phyloP scores from a whole-genome alignment of 106 monocot species.

The Vanilla planifolia region DNA sequence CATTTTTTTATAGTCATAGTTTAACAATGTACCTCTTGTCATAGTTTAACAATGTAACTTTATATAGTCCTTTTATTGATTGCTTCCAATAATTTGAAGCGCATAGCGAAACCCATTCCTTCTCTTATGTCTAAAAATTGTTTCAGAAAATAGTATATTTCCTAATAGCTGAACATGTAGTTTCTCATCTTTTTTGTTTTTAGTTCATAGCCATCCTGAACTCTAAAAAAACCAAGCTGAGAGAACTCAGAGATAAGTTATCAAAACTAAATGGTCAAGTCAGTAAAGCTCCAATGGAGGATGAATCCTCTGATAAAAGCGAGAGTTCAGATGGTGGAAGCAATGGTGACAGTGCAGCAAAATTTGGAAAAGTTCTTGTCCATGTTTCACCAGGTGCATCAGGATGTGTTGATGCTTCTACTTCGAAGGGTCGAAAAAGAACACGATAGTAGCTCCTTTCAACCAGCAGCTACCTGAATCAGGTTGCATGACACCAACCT shows the following conservation, averaged over 20 bases:
- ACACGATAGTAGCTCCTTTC: conserved; percentile 10
- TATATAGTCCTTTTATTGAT: too few relatives aligned
- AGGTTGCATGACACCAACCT: too few relatives aligned
- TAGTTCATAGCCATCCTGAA: conserved; percentile 77
- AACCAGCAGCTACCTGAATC: too few relatives aligned
- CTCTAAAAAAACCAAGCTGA: conserved; percentile 85
- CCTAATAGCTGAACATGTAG: background rate
- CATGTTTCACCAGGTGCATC: conserved; percentile 26
- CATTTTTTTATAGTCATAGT: too few relatives aligned
- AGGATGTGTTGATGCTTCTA: conserved; percentile 18
- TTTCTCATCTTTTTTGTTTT: background rate
- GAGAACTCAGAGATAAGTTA: conserved; percentile 61
- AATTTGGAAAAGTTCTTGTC: conserved; percentile 9
- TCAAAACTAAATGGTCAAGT: conserved; percentile 33
- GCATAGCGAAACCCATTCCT: too few relatives aligned
- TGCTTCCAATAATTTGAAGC: too few relatives aligned
- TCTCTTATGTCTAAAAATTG: too few relatives aligned
- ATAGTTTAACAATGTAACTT: too few relatives aligned
- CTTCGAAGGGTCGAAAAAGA: conserved; percentile 27
- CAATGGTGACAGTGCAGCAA: conserved; percentile 32
- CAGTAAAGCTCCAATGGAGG: conserved; percentile 33
- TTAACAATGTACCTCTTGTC: too few relatives aligned
- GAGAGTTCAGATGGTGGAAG: conserved; percentile 46
- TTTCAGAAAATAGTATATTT: too few relatives aligned
- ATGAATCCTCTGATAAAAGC: conserved; percentile 56